phyloP scores from a whole-genome alignment of 106 monocot species.

The Dioscorea alata region DNA sequence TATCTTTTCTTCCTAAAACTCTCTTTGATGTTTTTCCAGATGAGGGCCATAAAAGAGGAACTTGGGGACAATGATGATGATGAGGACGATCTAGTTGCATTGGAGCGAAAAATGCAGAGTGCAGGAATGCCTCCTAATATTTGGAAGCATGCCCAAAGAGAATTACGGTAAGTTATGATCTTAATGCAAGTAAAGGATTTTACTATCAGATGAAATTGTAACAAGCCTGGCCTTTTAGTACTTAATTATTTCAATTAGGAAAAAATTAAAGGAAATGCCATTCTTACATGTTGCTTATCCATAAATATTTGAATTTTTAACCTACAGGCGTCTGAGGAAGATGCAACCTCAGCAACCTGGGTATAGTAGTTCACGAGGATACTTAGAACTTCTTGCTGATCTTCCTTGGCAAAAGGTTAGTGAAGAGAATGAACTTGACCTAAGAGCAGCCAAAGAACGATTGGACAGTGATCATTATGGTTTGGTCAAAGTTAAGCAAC shows the following conservation, averaged over 20 bases:
- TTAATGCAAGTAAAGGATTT: neutral
- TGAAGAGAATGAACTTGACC: conserved; percentile 85
- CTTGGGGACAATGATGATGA: conserved; percentile 98
- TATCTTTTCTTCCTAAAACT: neutral
- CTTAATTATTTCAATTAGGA: too few relatives aligned
- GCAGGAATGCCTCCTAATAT: conserved; percentile 94
- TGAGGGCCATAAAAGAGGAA: conserved; percentile 99
- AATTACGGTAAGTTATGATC: conserved; percentile 47
- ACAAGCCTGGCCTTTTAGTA: too few relatives aligned
- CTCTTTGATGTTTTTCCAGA: conserved; percentile 30
- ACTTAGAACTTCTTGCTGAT: conserved; percentile 93
- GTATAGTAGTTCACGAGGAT: conserved; percentile 89
- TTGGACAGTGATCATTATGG: conserved; percentile 95
- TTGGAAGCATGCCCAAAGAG: conserved; percentile 98
- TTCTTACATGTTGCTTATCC: neutral
- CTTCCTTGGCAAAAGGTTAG: conserved; percentile 96
- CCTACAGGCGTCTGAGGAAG: conserved; percentile 72
- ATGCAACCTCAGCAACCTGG: conserved; percentile 99
- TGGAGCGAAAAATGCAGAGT: conserved; percentile 98
- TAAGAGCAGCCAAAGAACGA: conserved; percentile 80
- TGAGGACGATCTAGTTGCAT: conserved; percentile 87
- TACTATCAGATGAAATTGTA: too few relatives aligned
- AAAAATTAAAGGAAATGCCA: too few relatives aligned
- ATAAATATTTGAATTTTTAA: conserved; percentile 7
- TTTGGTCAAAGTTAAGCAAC: conserved; percentile 88